Percentiles rank a stretch among this genome's conserved stretches.
Conservation (phyloP, 1,284 basidiomycete species). For the Cryptococcus sp. region DNA sequence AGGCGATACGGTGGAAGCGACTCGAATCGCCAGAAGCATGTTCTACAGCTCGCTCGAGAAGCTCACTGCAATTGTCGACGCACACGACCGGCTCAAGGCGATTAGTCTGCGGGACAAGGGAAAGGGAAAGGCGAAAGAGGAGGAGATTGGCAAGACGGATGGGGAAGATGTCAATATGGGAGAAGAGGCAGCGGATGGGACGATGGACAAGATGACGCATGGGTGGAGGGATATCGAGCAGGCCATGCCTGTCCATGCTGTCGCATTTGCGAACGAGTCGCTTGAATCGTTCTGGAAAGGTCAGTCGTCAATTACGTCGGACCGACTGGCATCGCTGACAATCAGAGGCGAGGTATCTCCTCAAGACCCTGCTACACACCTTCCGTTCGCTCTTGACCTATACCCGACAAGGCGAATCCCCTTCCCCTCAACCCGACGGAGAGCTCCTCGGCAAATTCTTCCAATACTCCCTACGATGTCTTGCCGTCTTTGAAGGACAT, state of each 20-base stretch:
- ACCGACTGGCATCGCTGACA: no score
- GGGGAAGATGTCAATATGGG: conserved; percentile 22
- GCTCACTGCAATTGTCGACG: conserved; percentile 69
- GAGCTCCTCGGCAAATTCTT: conserved; percentile 81
- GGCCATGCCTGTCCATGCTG: conserved; percentile 66
- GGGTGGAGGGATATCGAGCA: conserved; percentile 63
- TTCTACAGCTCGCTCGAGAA: conserved; percentile 83
- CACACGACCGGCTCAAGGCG: conserved; percentile 51
- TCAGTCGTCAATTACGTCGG: conserved; percentile 43
- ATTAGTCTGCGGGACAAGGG: conserved; percentile 37
- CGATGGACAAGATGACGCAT: conserved; percentile 21
- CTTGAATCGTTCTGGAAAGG: conserved; percentile 67
- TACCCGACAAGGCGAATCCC: conserved; percentile 72
- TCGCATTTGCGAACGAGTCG: conserved; percentile 67
- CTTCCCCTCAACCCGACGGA: conserved; percentile 66
- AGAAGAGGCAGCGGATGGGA: conserved; percentile 10
- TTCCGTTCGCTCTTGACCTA: conserved; percentile 76
- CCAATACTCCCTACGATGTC: conserved; percentile 74
- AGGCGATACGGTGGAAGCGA: conserved; percentile 62
- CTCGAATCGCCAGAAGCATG: conserved; percentile 64
- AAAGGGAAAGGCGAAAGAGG: conserved; percentile 41
- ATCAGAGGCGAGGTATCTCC: conserved; percentile 75
- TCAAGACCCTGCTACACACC: conserved; percentile 84
- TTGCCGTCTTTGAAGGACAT: conserved; percentile 71
- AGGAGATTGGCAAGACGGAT: conserved; percentile 10